These are phyloP conservation scores for Stromatinia cepivora DNA, from an alignment of 2,329 filamentous ascomycete genomes.

Conservation along the genomic window DNA sequence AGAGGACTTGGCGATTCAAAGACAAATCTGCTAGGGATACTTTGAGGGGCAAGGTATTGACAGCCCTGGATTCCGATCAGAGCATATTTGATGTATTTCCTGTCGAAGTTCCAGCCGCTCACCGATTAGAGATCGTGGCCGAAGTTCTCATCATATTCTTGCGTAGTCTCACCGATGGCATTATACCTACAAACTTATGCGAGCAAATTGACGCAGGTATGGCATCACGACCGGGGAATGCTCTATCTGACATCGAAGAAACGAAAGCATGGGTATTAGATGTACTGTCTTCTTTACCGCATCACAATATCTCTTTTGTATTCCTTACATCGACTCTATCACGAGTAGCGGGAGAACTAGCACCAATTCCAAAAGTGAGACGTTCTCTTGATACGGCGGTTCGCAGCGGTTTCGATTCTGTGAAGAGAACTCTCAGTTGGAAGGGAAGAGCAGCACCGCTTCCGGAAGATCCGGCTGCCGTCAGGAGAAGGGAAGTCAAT, in stretches of 20 bases:
- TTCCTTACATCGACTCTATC: conserved; percentile 78
- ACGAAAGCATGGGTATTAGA: conserved; percentile 68
- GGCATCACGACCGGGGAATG: conserved; percentile 46
- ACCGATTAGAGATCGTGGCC: conserved; percentile 73
- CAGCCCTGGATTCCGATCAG: conserved; percentile 72
- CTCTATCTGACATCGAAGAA: conserved; percentile 52
- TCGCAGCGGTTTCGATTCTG: conserved; percentile 34
- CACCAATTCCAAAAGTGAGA: conserved; percentile 42
- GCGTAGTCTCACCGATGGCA: conserved; percentile 71
- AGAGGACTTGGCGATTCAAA: conserved; percentile 40
- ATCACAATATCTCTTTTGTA: conserved; percentile 86
- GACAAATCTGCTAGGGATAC: conserved; percentile 41
- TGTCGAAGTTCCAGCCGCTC: conserved; percentile 60
- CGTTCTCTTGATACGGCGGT: conserved; percentile 24
- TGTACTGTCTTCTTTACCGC: conserved; percentile 67
- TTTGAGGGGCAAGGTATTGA: conserved; percentile 47
- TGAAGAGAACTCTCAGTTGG: conserved; percentile 37
- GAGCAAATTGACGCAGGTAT: conserved; percentile 62
- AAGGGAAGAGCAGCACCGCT: conserved; percentile 34
- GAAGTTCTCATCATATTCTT: conserved; percentile 76
- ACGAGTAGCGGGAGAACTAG: conserved; percentile 56
- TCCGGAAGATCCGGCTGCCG: conserved; percentile 49
- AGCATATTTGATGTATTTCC: conserved; percentile 62
- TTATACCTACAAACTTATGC: conserved; percentile 73
- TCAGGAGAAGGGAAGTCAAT: conserved; percentile 60